Conservation (phyloP, 108 stramenopile species). For the Phaeodactylum tricornutum region DNA sequence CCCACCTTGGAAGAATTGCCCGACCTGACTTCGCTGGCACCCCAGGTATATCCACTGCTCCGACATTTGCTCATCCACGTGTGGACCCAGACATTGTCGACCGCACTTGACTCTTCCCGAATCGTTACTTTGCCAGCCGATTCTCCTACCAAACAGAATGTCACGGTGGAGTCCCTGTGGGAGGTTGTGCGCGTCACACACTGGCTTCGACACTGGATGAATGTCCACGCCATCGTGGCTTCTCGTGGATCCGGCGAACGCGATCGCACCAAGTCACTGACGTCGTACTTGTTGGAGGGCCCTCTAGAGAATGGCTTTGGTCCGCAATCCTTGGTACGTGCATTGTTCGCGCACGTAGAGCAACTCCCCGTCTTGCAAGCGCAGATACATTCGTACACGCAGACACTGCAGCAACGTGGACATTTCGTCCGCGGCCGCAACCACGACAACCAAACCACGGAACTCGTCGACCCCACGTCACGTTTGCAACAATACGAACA, state of each 20-base stretch:
- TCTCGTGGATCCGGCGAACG: neutral
- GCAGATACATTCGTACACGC: constrained; percentile 27
- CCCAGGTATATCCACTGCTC: too few relatives aligned
- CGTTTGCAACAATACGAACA: constrained; percentile 20
- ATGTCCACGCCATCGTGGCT: neutral
- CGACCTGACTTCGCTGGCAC: too few relatives aligned
- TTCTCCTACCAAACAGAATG: too few relatives aligned
- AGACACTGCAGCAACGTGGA: constrained; percentile 10
- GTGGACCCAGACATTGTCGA: too few relatives aligned
- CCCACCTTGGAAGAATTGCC: too few relatives aligned
- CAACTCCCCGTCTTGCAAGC: constrained; percentile 28
- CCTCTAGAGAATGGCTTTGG: neutral
- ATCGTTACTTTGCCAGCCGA: too few relatives aligned
- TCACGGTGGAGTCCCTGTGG: neutral
- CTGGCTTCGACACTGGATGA: neutral
- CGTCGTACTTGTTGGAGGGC: too few relatives aligned
- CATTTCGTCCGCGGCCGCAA: constrained; percentile 2
- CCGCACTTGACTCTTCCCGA: too few relatives aligned
- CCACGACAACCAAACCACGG: neutral
- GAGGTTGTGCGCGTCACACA: neutral
- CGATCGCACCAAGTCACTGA: neutral
- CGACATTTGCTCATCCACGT: too few relatives aligned
- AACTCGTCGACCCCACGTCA: neutral
- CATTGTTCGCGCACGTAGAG: constrained; percentile 27
- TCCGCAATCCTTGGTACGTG: constrained; percentile 12